phyloP scores from a whole-genome alignment of 805 yeast species.

The Metschnikowia santaceciliae region DNA sequence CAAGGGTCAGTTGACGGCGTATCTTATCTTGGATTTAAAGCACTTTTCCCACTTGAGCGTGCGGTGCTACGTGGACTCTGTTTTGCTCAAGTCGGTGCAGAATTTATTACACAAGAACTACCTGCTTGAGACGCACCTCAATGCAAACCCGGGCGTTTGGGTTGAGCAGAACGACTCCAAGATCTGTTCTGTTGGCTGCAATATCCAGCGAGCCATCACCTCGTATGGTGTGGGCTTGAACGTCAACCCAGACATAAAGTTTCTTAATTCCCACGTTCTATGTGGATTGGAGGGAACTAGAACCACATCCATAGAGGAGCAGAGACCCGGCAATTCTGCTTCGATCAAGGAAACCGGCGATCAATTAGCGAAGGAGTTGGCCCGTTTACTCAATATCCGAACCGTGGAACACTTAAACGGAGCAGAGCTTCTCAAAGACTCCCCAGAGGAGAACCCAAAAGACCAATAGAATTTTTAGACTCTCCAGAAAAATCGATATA shows the following conservation, averaged over 20 bases:
- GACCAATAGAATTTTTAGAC: background rate
- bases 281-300: conserved; percentile 71
- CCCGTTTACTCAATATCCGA: conserved; percentile 28
- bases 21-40: conserved; percentile 64
- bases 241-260: conserved; percentile 66
- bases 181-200: conserved; percentile 87
- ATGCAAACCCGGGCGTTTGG: conserved; percentile 90
- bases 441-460: background rate
- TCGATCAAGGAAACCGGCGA: conserved; percentile 26
- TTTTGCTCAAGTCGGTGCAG: conserved; percentile 57
- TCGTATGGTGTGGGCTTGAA: conserved; percentile 89
- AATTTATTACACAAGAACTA: conserved; percentile 37
- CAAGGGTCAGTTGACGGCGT: conserved; percentile 87
- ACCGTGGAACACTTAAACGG: conserved; percentile 37
- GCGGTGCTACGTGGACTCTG: conserved; percentile 58
- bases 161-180: conserved; percentile 46
- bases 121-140: conserved; percentile 46
- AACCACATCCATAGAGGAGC: conserved; percentile 33
- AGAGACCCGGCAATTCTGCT: conserved; percentile 14
- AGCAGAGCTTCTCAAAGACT: conserved; percentile 17
- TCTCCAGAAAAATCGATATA: too few species aligned
- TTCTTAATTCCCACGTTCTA: conserved; percentile 68
- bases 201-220: conserved; percentile 77
- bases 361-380: conserved; percentile 35
- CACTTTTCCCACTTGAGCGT: conserved; percentile 55